A percentile compares a stretch with the other conserved stretches of the same genome.
Evolutionary conservation across 169 alveolate genomes (phyloP).

Genomic region (Babesia sp.): DNA sequence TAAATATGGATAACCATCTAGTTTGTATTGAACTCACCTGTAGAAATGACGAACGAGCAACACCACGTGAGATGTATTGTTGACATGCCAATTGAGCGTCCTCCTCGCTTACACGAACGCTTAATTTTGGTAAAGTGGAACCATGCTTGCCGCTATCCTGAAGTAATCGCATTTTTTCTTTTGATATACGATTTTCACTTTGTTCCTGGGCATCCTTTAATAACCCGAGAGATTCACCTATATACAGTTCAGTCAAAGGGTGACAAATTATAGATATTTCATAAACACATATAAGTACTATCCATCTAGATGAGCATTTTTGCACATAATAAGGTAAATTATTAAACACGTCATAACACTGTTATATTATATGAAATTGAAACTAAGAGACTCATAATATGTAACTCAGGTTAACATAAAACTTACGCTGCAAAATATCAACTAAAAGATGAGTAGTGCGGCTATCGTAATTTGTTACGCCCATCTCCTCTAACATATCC

Average conservation of each 20-base stretch:
- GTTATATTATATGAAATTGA: no score
- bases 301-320: no score
- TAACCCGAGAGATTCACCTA: slow-evolving; percentile 58
- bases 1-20: neutral
- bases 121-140: slow-evolving; percentile 23
- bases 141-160: slow-evolving; percentile 9
- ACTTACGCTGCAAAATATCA: slow-evolving; percentile 57
- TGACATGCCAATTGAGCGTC: slow-evolving; percentile 69
- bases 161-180: slow-evolving; percentile 39
- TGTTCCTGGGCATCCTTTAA: slow-evolving; percentile 44
- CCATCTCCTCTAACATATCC: slow-evolving; percentile 49
- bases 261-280: no score
- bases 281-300: no score
- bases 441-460: slow-evolving; percentile 64
- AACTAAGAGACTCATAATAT: neutral
- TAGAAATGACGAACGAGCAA: slow-evolving; percentile 22
- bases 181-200: slow-evolving; percentile 56
- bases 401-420: neutral
- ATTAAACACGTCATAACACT: no score
- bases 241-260: neutral
- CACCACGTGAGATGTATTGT: slow-evolving; percentile 45
- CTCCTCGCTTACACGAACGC: slow-evolving; percentile 60
- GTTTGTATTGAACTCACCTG: slow-evolving; percentile 14
- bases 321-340: no score
- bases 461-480: slow-evolving; percentile 25